Conservation (phyloP, 2,329 filamentous ascomycete genomes). For the Passalora sequoiae region DNA sequence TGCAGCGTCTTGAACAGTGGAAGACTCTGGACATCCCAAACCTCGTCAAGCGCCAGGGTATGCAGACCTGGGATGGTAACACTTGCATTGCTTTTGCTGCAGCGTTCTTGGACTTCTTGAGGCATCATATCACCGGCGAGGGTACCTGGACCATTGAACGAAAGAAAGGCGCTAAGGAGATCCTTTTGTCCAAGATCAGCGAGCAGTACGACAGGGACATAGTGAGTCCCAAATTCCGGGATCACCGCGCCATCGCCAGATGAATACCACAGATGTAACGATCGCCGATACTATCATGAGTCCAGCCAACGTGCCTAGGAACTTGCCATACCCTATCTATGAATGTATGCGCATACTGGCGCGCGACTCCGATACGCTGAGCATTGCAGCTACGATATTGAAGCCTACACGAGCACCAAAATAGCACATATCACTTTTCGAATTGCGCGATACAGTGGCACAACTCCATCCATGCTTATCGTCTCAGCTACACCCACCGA, state of each 20-base stretch:
- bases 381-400: too few species aligned
- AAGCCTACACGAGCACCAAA: too few species aligned
- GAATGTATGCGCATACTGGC: too few species aligned
- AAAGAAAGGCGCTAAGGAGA: slow-evolving; percentile 53
- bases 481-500: neutral
- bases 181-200: slow-evolving; percentile 67
- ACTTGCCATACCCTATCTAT: too few species aligned
- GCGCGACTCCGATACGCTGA: too few species aligned
- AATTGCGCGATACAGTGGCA: too few species aligned
- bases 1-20: slow-evolving; percentile 70
- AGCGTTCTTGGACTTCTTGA: slow-evolving; percentile 57
- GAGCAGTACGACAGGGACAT: slow-evolving; percentile 17
- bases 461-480: neutral
- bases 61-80: slow-evolving; percentile 80
- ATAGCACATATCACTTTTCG: too few species aligned
- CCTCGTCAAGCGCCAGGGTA: slow-evolving; percentile 62
- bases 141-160: slow-evolving; percentile 79
- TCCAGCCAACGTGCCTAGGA: too few species aligned
- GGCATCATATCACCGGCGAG: slow-evolving; percentile 50
- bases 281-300: too few species aligned
- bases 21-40: slow-evolving; percentile 74
- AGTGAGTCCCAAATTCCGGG: slow-evolving; percentile 9
- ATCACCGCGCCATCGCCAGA: too few species aligned
- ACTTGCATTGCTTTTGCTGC: slow-evolving; percentile 87
- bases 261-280: too few species aligned